Conservation (phyloP, 768 basidiomycete genomes). For the Trametes elegans region DNA sequence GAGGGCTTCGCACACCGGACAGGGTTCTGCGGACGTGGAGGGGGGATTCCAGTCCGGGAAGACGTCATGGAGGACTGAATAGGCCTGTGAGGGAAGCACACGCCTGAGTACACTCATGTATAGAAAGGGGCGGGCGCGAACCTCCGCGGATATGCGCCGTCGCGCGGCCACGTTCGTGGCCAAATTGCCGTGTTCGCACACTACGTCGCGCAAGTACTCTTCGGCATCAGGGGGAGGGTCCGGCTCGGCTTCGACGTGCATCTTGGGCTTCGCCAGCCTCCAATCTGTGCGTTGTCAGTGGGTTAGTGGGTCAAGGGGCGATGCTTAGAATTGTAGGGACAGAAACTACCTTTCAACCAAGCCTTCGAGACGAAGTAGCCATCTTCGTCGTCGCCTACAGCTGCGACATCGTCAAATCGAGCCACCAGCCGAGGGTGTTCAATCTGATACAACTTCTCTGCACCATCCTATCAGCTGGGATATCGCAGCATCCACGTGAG, state of each 20-base stretch:
- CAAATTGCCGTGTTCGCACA: slow-evolving; percentile 69
- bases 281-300: slow-evolving; percentile 54
- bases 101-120: neutral
- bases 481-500: neutral
- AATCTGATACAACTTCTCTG: slow-evolving; percentile 68
- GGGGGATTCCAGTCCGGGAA: slow-evolving; percentile 69
- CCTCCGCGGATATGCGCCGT: slow-evolving; percentile 61
- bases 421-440: slow-evolving; percentile 64
- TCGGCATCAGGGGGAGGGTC: slow-evolving; percentile 69
- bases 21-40: slow-evolving; percentile 48
- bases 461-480: neutral
- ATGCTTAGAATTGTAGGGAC: neutral
- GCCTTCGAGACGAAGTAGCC: slow-evolving; percentile 75
- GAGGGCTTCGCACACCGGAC: slow-evolving; percentile 60
- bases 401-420: slow-evolving; percentile 54
- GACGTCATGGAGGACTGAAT: slow-evolving; percentile 47
- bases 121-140: slow-evolving; percentile 19
- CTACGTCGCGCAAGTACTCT: slow-evolving; percentile 57
- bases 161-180: slow-evolving; percentile 55
- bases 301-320: slow-evolving; percentile 2
- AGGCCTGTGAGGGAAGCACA: slow-evolving; percentile 43
- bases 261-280: slow-evolving; percentile 67
- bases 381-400: slow-evolving; percentile 39
- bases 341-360: slow-evolving; percentile 68
- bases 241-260: slow-evolving; percentile 56